Evolutionary conservation across 768 basidiomycete genomes (phyloP), one percentile per base, ranked within the genome.

Genomic region (Psilocybe cubensis): DNA sequence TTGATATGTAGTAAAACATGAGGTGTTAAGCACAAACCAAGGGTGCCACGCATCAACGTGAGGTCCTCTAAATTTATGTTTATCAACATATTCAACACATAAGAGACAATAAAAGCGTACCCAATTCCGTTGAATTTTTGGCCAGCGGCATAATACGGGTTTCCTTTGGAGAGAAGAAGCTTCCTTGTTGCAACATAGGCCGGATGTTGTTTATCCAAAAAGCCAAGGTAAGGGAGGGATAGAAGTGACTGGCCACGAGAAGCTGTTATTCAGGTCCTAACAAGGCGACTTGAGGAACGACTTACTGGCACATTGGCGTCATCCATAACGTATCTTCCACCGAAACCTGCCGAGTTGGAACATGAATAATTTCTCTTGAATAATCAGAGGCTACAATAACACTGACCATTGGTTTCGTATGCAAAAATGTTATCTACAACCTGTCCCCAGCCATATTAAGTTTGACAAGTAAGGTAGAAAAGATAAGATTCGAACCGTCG

Each of bases 261-360:
- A n/a, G 41, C 29, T 4, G 17, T 35, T 23, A 40, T 25, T 60
- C 25, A 44, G 17, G 20, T 21, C 29, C 10, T 24, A 57, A 45
- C 23, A 20, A 24, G 40, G 33, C 40, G 3, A 21, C 14, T 50
- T 18, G 11, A n/a, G n/a, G n/a, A 24, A 41, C 3, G 3, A 68
- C 85, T 63, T 68, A 90, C 89, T 4, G 91, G 91, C 41, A 92
- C 91, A 61, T 92, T 92, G 5, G 91, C 91, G 62, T 92, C 91
- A 62, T 92, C 91, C 91, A 92, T 92, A 18, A 91, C 82, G 68
- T 91, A 90, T 55, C 83, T 75, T 9, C 84, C 81, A 29, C 90
- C 88, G 48, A 88, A 79, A 7, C 89, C 86, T 86, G n/a, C n/a
- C 27, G 4, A 8, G 4, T 24, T 23, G 9, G 14, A 33, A 11